phyloP scores from a whole-genome alignment of 192 early-diverging fungal species.

The Helicostylum pulchrum region DNA sequence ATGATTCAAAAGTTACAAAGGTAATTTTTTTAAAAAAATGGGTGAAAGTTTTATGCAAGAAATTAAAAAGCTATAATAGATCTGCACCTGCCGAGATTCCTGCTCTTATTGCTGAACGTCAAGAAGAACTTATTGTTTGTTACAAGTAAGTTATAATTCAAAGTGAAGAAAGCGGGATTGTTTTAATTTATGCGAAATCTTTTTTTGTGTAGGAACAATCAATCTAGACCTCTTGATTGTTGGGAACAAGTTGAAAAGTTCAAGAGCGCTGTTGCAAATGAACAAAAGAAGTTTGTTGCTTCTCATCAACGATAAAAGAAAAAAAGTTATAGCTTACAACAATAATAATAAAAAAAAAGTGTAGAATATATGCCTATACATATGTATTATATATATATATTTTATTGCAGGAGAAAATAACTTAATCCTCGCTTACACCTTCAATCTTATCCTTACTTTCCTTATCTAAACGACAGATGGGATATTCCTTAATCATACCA shows the following conservation, averaged over 20 bases:
- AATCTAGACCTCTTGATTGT: constrained; percentile 24
- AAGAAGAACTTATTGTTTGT: constrained; percentile 28
- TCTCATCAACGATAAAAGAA: constrained; percentile 2
- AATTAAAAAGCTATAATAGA: background rate
- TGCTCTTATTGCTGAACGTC: constrained; percentile 13
- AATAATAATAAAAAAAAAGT: too few species aligned
- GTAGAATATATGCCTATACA: too few species aligned
- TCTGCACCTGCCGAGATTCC: constrained; percentile 22
- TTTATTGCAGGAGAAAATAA: background rate
- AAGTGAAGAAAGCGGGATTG: too few species aligned
- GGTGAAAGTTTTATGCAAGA: background rate
- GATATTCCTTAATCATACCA: constrained; percentile 83
- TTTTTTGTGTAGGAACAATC: constrained; percentile 12
- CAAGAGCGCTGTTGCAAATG: constrained; percentile 25
- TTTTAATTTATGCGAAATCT: too few species aligned
- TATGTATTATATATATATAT: too few species aligned
- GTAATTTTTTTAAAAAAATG: constrained; percentile 12
- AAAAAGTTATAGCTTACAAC: too few species aligned
- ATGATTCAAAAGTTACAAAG: constrained; percentile 27
- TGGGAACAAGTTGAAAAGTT: constrained; percentile 28
- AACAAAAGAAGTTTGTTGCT: constrained; percentile 25
- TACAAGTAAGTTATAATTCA: constrained; percentile 16
- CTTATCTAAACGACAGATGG: constrained; percentile 91
- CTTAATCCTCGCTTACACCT: constrained; percentile 30
- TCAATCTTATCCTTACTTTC: constrained; percentile 62